Percentiles rank a stretch among this genome's conserved stretches.
Conservation (phyloP, 2,329 filamentous ascomycete genomes). For the Scedosporium apiospermum region DNA sequence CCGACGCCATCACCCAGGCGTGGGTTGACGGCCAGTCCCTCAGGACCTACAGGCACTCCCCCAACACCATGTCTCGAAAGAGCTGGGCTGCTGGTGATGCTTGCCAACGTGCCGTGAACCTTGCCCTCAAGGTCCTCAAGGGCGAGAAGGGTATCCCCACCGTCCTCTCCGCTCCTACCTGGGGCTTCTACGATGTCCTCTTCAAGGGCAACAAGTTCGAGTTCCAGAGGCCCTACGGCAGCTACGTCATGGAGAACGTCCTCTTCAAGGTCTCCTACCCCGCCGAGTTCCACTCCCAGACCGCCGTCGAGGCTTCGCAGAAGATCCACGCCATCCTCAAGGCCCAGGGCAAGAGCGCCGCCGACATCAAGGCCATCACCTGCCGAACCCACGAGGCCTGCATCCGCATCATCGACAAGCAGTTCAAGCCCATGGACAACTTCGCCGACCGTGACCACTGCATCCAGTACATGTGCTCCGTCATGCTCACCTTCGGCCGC, state of each 20-base stretch:
- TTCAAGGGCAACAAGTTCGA: conserved; percentile 94
- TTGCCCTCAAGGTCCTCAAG: conserved; percentile 82
- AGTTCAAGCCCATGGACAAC: conserved; percentile 99
- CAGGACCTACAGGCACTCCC: conserved; percentile 92
- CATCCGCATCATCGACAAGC: conserved; percentile 99
- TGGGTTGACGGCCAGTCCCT: conserved; percentile 96
- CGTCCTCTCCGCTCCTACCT: conserved; percentile 82
- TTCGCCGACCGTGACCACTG: conserved; percentile 99
- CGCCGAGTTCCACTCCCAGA: conserved; percentile 98
- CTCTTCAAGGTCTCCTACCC: conserved; percentile 99
- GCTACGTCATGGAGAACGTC: conserved; percentile 99
- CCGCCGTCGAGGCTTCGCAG: conserved; percentile 88
- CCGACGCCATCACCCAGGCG: conserved; percentile 90
- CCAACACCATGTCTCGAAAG: conserved; percentile 99
- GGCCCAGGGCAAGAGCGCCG: conserved; percentile 77
- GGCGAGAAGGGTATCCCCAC: conserved; percentile 88
- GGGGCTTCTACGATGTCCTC: conserved; percentile 98
- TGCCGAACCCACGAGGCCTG: conserved; percentile 98
- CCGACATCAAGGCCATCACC: conserved; percentile 85
- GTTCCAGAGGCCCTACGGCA: conserved; percentile 93
- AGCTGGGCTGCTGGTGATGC: conserved; percentile 98
- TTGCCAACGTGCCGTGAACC: conserved; percentile 88
- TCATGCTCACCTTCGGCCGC: conserved; percentile 92
- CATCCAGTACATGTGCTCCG: conserved; percentile 97
- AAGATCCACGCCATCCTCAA: conserved; percentile 78